These are phyloP conservation scores for Solidago caesia DNA, from an alignment of 129 eudicot genomes.

Conservation along the genomic window DNA sequence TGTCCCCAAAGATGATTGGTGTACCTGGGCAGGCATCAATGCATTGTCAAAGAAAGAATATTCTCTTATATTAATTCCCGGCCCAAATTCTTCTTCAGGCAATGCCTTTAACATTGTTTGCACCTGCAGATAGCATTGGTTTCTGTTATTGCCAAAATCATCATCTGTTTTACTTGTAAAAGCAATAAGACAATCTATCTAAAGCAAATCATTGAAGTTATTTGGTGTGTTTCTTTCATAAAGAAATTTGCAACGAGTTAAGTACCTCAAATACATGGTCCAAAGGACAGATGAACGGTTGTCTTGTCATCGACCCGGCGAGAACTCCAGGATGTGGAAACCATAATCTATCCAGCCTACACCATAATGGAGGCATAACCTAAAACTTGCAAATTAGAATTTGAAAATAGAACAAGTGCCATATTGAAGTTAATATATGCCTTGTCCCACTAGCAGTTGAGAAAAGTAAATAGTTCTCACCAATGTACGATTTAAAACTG, in stretches of 20 bases:
- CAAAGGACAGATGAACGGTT: slow-evolving; percentile 85
- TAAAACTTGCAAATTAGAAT: slow-evolving; percentile 29
- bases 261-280: slow-evolving; percentile 96
- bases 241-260: slow-evolving; percentile 6
- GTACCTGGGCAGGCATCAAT: slow-evolving; percentile 65
- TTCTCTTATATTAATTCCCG: slow-evolving; percentile 65
- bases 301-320: slow-evolving; percentile 78
- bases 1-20: background rate
- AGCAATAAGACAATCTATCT: background rate
- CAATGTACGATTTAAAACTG: slow-evolving; percentile 80
- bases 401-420: background rate
- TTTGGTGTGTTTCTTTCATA: background rate
- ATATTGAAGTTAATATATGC: background rate
- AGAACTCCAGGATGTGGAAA: slow-evolving; percentile 93
- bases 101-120: slow-evolving; percentile 67
- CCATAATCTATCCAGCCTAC: slow-evolving; percentile 99
- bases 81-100: slow-evolving; percentile 80
- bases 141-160: slow-evolving; percentile 8
- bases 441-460: background rate
- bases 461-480: slow-evolving; percentile 42
- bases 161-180: background rate
- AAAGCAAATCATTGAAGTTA: background rate
- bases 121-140: slow-evolving; percentile 47
- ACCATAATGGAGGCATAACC: slow-evolving; percentile 99
- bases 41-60: slow-evolving; percentile 87